Base-by-base conservation (phyloP, 2,329 filamentous ascomycete species). In the Microdochium bolleyi region DNA sequence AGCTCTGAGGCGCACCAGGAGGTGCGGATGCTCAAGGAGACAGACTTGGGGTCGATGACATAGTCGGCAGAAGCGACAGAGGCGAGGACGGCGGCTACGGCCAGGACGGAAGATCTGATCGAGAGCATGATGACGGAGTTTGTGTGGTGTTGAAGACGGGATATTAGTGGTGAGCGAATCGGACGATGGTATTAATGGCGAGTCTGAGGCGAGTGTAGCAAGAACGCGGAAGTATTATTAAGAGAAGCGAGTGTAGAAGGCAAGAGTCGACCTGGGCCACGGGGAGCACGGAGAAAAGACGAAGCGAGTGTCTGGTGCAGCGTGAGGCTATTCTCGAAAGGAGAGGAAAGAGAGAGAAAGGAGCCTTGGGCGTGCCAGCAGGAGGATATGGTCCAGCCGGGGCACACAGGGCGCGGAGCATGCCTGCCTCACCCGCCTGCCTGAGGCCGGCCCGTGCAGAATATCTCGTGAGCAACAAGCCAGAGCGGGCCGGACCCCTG, bases 1-100 rank as follows among this genome's bases (percentile, higher is more conserved):
- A 63, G 72, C 70, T 91, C 82, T 58, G 77, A 74, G 24, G 67
- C 55, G 68, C 88, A 92, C 88, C 88, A 92, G 11, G 64, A 62
- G 54, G 76, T 67, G 69, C 80, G 75, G 49, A 67, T 69, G 49
- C 70, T 58, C 34, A 80, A 58, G 2, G 76, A 63, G 2, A 92
- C 86, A 30, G 69, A 77, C 16, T 72, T 60, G 3, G 88, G 87
- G 51, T 87, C 75, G 64, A 92, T 84, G 30, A 59, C 57, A 63
- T 84, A 83, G 61, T 83, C 74, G 56, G 76, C 76, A 58, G 79
- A 76, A 58, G 80, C 78, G 54, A 74, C 66, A 27, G 76, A 69
- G 58, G 78, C 66, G 56, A 85, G 68, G 56, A 77, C 72, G 41
- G 77, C 64, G 62, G 79, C 80, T 60, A 78, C 66, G 57, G 82